Conservation (phyloP, 208 protist species). For the Trypanosoma congolense region DNA sequence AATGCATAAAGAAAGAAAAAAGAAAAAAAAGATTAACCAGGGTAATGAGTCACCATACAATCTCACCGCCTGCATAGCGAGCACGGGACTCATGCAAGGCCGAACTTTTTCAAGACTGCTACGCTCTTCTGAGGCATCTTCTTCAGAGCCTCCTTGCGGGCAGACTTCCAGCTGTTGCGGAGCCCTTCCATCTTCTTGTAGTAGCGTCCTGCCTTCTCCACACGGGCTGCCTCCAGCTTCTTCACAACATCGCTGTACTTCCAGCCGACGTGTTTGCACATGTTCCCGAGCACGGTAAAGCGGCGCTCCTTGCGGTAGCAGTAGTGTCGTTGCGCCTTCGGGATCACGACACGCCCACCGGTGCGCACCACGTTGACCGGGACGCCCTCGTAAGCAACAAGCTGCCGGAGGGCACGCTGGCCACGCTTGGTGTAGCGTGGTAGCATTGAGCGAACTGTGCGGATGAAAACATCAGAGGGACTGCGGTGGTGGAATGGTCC, state of each 20-base stretch:
- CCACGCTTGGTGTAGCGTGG: slow-evolving; percentile 90
- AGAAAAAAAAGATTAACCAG: neutral
- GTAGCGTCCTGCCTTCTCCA: slow-evolving; percentile 66
- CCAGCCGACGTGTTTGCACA: slow-evolving; percentile 87
- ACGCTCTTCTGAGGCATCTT: slow-evolving; percentile 87
- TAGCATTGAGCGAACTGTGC: slow-evolving; percentile 97
- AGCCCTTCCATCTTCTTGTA: slow-evolving; percentile 70
- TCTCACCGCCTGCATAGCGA: neutral
- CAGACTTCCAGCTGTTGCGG: slow-evolving; percentile 56
- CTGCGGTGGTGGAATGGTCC: slow-evolving; percentile 98
- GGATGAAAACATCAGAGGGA: slow-evolving; percentile 95
- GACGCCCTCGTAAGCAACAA: slow-evolving; percentile 81
- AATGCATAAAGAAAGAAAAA: no score
- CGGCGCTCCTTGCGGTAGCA: slow-evolving; percentile 75
- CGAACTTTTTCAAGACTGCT: slow-evolving; percentile 87
- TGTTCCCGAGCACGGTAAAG: slow-evolving; percentile 82
- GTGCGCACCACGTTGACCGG: slow-evolving; percentile 64
- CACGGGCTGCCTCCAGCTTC: slow-evolving; percentile 69
- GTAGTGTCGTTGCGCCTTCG: slow-evolving; percentile 64
- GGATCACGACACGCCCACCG: slow-evolving; percentile 64
- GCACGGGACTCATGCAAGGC: slow-evolving; percentile 54
- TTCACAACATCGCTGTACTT: slow-evolving; percentile 85
- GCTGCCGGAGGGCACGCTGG: slow-evolving; percentile 61
- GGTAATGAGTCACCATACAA: neutral
- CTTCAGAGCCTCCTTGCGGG: slow-evolving; percentile 62